phyloP scores from a whole-genome alignment of 805 yeast species.

The Metschnikowia cubensis region DNA sequence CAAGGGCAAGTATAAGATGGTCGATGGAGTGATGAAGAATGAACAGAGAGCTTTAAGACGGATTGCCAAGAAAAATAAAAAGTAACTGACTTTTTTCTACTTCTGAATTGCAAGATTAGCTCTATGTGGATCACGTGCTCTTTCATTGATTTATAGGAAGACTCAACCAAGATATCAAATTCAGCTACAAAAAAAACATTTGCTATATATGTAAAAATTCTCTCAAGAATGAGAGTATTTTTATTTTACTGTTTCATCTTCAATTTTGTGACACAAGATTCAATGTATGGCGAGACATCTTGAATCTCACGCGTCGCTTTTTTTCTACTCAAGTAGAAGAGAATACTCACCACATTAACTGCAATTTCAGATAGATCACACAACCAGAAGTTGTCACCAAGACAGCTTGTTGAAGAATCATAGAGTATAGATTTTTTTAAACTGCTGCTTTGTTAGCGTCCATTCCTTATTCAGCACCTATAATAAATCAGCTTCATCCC shows the following conservation, averaged over 20 bases:
- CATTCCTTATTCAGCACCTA: constrained; percentile 1
- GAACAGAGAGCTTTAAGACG: constrained; percentile 92
- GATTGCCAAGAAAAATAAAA: constrained; percentile 81
- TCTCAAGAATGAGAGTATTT: background rate
- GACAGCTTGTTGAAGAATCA: background rate
- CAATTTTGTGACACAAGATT: background rate
- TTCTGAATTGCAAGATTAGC: background rate
- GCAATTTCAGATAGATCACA: background rate
- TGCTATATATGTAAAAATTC: background rate
- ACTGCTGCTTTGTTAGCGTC: constrained; percentile 1
- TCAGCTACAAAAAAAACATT: background rate
- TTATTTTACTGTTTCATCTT: background rate
- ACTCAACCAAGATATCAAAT: background rate
- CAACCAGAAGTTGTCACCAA: constrained; percentile 1
- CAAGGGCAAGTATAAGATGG: constrained; percentile 98
- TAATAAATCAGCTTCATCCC: background rate
- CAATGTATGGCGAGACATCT: background rate
- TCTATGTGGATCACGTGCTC: background rate
- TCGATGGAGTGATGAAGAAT: constrained; percentile 96
- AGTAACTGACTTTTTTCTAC: constrained; percentile 18
- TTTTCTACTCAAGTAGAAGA: background rate
- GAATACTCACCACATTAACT: background rate
- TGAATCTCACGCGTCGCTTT: constrained; percentile 4
- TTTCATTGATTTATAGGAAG: background rate
- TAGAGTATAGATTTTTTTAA: background rate